These are phyloP conservation scores for Alnus rubra DNA, from an alignment of 306 rosid species.

Conservation along the genomic window DNA sequence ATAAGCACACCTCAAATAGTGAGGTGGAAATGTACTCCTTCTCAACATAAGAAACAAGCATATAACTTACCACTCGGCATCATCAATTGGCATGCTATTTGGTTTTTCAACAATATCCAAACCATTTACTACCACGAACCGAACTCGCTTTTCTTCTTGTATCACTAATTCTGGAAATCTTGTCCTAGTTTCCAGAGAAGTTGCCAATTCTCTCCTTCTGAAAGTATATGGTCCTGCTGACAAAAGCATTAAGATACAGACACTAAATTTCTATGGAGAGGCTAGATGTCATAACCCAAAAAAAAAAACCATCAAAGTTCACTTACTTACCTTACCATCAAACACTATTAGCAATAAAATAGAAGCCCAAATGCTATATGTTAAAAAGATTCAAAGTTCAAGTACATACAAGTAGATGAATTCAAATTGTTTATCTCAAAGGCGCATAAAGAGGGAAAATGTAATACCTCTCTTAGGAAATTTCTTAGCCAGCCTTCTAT, in stretches of 20 bases:
- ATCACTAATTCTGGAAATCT: slow-evolving; percentile 90
- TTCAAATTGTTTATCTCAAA: slow-evolving; percentile 5
- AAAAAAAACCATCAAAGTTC: neutral
- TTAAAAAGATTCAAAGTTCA: neutral
- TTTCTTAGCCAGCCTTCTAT: slow-evolving; percentile 87
- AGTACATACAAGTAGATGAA: neutral
- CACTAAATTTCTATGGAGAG: neutral
- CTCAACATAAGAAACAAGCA: neutral
- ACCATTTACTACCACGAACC: slow-evolving; percentile 94
- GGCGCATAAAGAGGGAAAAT: neutral
- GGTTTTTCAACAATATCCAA: slow-evolving; percentile 87
- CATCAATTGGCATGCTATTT: slow-evolving; percentile 55
- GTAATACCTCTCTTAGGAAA: slow-evolving; percentile 82
- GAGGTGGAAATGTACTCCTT: neutral
- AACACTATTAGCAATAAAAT: neutral
- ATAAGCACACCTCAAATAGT: neutral
- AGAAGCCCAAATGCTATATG: neutral
- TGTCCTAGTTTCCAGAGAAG: slow-evolving; percentile 88
- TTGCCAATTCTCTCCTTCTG: slow-evolving; percentile 95
- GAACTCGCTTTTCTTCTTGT: slow-evolving; percentile 96
- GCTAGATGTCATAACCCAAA: neutral
- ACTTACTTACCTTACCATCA: neutral
- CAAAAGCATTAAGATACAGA: slow-evolving; percentile 20
- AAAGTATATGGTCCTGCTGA: slow-evolving; percentile 62
- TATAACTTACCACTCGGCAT: slow-evolving; percentile 75